phyloP scores from a whole-genome alignment of 208 protist genomes.

The Acanthamoeba lenticulata region DNA sequence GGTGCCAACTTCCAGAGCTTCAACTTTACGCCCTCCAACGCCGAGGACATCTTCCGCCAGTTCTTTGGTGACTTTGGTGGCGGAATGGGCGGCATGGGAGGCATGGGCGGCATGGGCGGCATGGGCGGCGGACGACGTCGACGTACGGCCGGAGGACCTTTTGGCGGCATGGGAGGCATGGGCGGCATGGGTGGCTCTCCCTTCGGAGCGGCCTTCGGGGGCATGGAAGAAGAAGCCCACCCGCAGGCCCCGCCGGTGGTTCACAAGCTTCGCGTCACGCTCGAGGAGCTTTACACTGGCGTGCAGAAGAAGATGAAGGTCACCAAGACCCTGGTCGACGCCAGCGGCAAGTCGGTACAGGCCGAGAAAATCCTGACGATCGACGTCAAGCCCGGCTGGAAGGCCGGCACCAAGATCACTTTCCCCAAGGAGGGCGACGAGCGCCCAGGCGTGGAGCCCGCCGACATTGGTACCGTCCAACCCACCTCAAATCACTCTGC shows the following conservation, averaged over 20 bases:
- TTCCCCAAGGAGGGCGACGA: slow-evolving; percentile 88
- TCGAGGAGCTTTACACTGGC: slow-evolving; percentile 91
- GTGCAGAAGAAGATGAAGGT: slow-evolving; percentile 90
- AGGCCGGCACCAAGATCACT: slow-evolving; percentile 96
- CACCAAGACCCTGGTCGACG: slow-evolving; percentile 79
- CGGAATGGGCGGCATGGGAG: background rate
- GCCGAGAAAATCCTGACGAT: slow-evolving; percentile 93
- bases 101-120: slow-evolving; percentile 41
- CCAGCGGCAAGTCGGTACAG: background rate
- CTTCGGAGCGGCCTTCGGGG: slow-evolving; percentile 19
- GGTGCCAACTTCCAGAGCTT: background rate
- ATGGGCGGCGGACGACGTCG: background rate
- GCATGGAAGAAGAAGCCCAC: slow-evolving; percentile 57
- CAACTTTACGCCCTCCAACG: background rate
- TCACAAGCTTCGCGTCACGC: slow-evolving; percentile 78
- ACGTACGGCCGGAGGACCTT: background rate
- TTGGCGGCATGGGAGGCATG: slow-evolving; percentile 11
- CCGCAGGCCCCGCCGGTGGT: slow-evolving; percentile 75
- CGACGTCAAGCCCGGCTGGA: slow-evolving; percentile 95
- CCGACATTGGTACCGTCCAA: slow-evolving; percentile 89
- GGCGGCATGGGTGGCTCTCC: slow-evolving; percentile 46
- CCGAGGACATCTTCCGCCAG: background rate
- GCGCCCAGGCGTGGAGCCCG: slow-evolving; percentile 86
- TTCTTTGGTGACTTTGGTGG: slow-evolving; percentile 39
- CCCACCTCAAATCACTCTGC: background rate